phyloP scores from a whole-genome alignment of 2,329 filamentous ascomycete species.

The Paracorniculantispora psalliotae region DNA sequence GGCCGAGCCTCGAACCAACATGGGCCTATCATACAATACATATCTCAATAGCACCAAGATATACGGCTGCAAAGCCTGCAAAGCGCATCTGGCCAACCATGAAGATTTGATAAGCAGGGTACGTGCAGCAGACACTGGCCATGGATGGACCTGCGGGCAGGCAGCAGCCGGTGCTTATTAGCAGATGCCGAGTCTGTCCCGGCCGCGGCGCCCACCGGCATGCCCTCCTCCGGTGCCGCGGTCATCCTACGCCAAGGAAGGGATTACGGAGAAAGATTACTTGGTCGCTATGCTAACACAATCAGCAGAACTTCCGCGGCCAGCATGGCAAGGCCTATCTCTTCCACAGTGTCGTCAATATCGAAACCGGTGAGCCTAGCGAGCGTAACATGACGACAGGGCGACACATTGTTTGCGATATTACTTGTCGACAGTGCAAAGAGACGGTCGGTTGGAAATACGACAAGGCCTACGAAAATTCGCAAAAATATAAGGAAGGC shows the following conservation, averaged over 20 bases:
- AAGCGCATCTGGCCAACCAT: constrained; percentile 90
- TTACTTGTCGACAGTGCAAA: constrained; percentile 84
- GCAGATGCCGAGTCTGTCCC: neutral
- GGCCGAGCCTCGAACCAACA: constrained; percentile 31
- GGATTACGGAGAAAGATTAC: neutral
- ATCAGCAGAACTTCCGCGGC: constrained; percentile 85
- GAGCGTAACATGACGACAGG: constrained; percentile 99
- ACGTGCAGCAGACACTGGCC: constrained; percentile 30
- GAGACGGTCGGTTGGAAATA: constrained; percentile 98
- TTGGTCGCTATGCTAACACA: neutral
- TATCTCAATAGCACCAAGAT: constrained; percentile 84
- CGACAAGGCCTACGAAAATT: constrained; percentile 87
- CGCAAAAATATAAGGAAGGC: constrained; percentile 97
- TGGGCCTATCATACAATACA: constrained; percentile 89
- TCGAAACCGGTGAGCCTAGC: constrained; percentile 73
- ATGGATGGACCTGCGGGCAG: neutral
- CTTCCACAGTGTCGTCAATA: constrained; percentile 91
- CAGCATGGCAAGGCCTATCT: constrained; percentile 98
- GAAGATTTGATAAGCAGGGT: constrained; percentile 95
- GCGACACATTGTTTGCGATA: constrained; percentile 89
- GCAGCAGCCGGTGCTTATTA: neutral
- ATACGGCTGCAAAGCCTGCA: constrained; percentile 91
- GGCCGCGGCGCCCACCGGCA: too few species aligned
- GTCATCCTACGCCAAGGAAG: neutral
- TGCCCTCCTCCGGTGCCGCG: too few species aligned